Evolutionary conservation across 768 basidiomycete genomes (phyloP).

Genomic region (Myochromella boudieri): DNA sequence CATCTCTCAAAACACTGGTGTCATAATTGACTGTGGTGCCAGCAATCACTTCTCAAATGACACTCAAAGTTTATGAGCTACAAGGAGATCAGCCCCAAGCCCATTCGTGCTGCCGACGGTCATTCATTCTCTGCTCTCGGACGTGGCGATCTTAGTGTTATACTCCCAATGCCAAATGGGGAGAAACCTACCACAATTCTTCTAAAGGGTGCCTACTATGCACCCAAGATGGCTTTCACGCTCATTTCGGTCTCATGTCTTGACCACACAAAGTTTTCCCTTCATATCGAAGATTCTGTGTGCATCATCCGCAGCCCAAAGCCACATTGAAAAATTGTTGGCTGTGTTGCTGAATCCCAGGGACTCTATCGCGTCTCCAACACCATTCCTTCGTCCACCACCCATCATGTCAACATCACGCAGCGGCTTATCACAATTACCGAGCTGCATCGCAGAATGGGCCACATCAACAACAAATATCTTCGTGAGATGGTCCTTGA

Average conservation of each 20-base stretch:
- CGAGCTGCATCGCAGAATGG: conserved; percentile 32
- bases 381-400: too few relatives aligned
- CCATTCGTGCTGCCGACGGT: conserved; percentile 9
- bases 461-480: conserved; percentile 29
- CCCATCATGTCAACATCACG: conserved; percentile 9
- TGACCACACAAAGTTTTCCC: conserved; percentile 14
- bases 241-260: conserved; percentile 26
- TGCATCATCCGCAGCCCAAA: conserved; percentile 19
- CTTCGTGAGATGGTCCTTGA: conserved; percentile 9
- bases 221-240: too few relatives aligned
- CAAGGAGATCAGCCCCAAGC: conserved; percentile 3
- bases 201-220: too few relatives aligned
- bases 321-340: conserved; percentile 12
- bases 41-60: conserved; percentile 9
- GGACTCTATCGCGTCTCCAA: conserved; percentile 24
- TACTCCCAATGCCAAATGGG: conserved; percentile 23
- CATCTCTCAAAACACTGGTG: not conserved
- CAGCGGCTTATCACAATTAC: conserved; percentile 19
- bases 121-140: conserved; percentile 24
- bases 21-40: conserved; percentile 8
- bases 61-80: conserved; percentile 5
- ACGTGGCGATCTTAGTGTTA: conserved; percentile 24
- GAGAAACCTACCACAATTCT: conserved; percentile 22
- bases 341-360: conserved; percentile 20
- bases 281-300: conserved; percentile 19